Base-by-base conservation (phyloP, 352 stramenopile species). In the Phytophthora sansomeana region DNA sequence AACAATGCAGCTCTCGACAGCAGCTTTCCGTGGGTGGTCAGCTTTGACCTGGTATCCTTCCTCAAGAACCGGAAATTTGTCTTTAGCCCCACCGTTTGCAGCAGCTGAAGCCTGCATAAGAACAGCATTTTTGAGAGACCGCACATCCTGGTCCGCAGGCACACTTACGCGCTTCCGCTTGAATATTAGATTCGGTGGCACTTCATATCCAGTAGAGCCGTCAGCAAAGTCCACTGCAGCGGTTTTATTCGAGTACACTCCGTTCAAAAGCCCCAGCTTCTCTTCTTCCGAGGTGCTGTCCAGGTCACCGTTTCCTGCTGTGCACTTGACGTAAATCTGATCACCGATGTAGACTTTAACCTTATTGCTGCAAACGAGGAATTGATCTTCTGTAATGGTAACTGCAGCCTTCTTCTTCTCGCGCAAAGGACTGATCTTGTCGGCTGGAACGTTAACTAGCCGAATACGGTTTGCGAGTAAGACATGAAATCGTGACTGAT, bases 141-240 rank as follows among this genome's bases (percentile, higher is more conserved):
- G 46, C 24, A 93, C 67, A 16, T 91, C 85, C 29, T 81, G 74
- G 54, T 91, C 82, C 29, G 69, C 78, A 9, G 58, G 73, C 8
- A 75, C 39, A 8, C 66, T 68, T 4, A 51, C 33, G 0, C 74
- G 75, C 39, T 87, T 90, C 17, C 78, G 73, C 51, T 90, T 91
- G 26, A 67, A 81, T 48, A 93, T 93, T 5, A 83, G 54, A 5
- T 76, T 42, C 1, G 82, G 83, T 26, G 78, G 29, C 10, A 93
- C 69, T 35, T 91, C 73, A 63, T 93, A 93, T 1, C 85, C 85
- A 5, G 85, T 91, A 4, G 82, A 91, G 2, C 85, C 85, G 48
- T 93, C 85, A 1, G 82, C 81, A 65, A 91, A 93, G 55, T 93
- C 85, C 6, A 93, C 75, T 17, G 85, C 85, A 6, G 85, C 85